phyloP scores from a whole-genome alignment of 768 basidiomycete species.

The Paxillus rubicundulus region DNA sequence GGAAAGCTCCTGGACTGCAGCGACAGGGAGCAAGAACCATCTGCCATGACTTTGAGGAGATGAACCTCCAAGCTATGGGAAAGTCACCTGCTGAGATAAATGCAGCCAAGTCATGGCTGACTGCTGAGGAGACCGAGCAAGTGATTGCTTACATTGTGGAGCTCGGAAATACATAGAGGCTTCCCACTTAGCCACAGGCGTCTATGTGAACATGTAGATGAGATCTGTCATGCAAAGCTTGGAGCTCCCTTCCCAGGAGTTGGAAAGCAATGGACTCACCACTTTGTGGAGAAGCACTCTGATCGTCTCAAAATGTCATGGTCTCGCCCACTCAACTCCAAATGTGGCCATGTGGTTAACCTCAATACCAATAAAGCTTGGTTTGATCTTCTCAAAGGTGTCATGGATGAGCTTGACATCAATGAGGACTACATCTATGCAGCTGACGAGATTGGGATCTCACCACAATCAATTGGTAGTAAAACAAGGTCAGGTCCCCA shows the following conservation, averaged over 20 bases:
- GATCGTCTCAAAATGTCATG: slow-evolving; percentile 28
- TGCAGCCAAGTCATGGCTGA: too few species aligned
- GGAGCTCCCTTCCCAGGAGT: slow-evolving; percentile 35
- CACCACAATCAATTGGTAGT: slow-evolving; percentile 5
- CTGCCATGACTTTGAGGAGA: too few species aligned
- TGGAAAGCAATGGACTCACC: slow-evolving; percentile 36
- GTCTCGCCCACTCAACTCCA: slow-evolving; percentile 32
- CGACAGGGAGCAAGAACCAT: too few species aligned
- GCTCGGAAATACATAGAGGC: too few species aligned
- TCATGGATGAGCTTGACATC: slow-evolving; percentile 7
- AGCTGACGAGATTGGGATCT: slow-evolving; percentile 17
- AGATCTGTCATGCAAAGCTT: slow-evolving; percentile 10
- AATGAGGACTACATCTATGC: slow-evolving; percentile 12
- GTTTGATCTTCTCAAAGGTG: slow-evolving; percentile 32
- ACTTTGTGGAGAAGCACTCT: slow-evolving; percentile 28
- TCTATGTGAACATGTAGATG: too few species aligned
- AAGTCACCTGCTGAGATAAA: too few species aligned
- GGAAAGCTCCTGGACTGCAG: too few species aligned
- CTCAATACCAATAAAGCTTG: slow-evolving; percentile 32
- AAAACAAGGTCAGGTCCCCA: slow-evolving; percentile 1
- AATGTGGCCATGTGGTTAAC: slow-evolving; percentile 38
- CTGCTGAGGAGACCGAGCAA: too few species aligned
- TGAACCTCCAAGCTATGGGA: too few species aligned
- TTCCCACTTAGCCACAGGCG: too few species aligned
- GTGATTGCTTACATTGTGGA: too few species aligned